phyloP scores from a whole-genome alignment of 2,329 filamentous ascomycete genomes.

The Curvularia sp. region DNA sequence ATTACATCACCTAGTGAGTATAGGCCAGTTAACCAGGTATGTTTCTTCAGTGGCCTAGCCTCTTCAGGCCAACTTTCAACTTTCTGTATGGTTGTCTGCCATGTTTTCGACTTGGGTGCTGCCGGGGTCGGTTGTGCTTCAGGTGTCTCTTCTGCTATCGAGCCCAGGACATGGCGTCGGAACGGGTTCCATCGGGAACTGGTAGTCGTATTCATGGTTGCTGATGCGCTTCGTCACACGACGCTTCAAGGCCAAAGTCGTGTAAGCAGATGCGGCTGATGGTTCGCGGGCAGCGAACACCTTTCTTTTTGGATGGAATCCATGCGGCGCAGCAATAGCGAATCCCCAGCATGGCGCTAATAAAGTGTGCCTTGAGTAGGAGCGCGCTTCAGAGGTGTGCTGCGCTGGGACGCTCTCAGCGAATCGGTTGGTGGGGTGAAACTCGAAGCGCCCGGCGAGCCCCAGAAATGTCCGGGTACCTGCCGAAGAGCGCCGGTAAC shows the following conservation, averaged over 20 bases:
- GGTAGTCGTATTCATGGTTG: conserved; percentile 21
- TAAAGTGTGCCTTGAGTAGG: conserved; percentile 14
- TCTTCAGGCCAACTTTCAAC: conserved; percentile 44
- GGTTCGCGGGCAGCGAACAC: conserved; percentile 36
- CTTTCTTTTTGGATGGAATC: conserved; percentile 32
- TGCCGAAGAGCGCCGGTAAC: conserved; percentile 3
- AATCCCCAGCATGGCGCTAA: conserved; percentile 26
- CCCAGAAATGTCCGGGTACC: conserved; percentile 7
- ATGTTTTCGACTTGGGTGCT: conserved; percentile 31
- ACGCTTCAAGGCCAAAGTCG: conserved; percentile 11
- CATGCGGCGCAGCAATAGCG: conserved; percentile 35
- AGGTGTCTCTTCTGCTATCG: conserved; percentile 11
- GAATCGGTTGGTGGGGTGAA: conserved; percentile 35
- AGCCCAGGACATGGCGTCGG: conserved; percentile 14
- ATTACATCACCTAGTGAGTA: conserved; percentile 37
- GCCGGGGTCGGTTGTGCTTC: not conserved
- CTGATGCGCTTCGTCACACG: conserved; percentile 17
- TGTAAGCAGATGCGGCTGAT: conserved; percentile 20
- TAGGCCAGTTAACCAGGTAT: conserved; percentile 31
- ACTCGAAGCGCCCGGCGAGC: conserved; percentile 33
- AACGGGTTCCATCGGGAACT: conserved; percentile 24
- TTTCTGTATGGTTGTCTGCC: conserved; percentile 28
- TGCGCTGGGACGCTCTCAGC: conserved; percentile 18
- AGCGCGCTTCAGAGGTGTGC: conserved; percentile 32
- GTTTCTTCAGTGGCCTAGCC: conserved; percentile 31